Percentiles rank a stretch among this genome's conserved stretches.
These are phyloP conservation scores for Dictyostelium brefeldianum DNA, from an alignment of 78 protist genomes.

Conservation along the genomic window DNA sequence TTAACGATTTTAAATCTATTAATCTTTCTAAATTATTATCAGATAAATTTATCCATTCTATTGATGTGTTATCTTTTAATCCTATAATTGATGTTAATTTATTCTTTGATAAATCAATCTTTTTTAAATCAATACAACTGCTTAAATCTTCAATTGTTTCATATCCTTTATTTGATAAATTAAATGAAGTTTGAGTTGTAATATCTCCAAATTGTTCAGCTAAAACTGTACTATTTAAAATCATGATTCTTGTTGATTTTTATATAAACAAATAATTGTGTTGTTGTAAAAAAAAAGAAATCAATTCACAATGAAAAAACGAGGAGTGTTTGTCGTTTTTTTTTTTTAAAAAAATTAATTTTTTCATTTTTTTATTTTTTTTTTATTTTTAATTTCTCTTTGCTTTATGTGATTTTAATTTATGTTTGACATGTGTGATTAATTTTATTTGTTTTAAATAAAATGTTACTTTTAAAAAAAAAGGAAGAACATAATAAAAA, in stretches of 20 bases:
- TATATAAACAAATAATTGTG: not conserved
- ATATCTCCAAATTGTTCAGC: slow-evolving; percentile 25
- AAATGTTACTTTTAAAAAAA: too few relatives aligned
- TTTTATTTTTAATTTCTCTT: not conserved
- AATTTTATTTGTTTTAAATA: too few relatives aligned
- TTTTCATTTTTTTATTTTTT: slow-evolving; percentile 8
- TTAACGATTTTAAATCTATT: slow-evolving; percentile 42
- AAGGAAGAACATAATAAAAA: too few relatives aligned
- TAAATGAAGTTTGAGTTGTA: not conserved
- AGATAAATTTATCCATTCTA: slow-evolving; percentile 44
- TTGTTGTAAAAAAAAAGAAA: too few relatives aligned
- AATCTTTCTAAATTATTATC: slow-evolving; percentile 23
- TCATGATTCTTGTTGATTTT: not conserved
- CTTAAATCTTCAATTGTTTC: slow-evolving; percentile 33
- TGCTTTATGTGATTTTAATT: too few relatives aligned
- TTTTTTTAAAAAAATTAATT: not conserved
- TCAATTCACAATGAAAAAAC: not conserved
- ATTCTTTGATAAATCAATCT: slow-evolving; percentile 43
- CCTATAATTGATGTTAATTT: slow-evolving; percentile 5
- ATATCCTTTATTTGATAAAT: not conserved
- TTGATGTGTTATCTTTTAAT: slow-evolving; percentile 23
- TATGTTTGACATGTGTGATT: too few relatives aligned
- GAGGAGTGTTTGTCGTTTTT: too few relatives aligned
- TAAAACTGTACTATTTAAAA: not conserved
- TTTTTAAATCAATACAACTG: slow-evolving; percentile 42